Percentiles rank a stretch among this genome's conserved stretches.
Evolutionary conservation across 2,329 filamentous ascomycete genomes (phyloP).

Genomic region (Exserohilum turcica): DNA sequence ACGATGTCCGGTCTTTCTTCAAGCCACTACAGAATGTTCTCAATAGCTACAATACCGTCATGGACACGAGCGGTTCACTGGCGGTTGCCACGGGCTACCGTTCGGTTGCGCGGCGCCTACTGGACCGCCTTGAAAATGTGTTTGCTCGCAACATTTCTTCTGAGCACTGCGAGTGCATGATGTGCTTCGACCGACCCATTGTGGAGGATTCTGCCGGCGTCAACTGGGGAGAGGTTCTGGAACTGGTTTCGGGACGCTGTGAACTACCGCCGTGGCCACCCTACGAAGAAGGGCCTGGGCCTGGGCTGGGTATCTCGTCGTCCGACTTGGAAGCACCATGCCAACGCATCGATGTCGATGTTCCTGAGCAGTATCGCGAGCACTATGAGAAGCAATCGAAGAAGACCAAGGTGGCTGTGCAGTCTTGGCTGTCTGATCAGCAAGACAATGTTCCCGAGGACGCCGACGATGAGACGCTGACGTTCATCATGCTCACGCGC

Average conservation of each 20-base stretch:
- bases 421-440: conserved; percentile 85
- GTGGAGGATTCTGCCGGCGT: conserved; percentile 65
- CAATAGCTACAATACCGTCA: conserved; percentile 82
- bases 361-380: conserved; percentile 89
- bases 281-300: conserved; percentile 62
- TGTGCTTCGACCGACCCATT: conserved; percentile 66
- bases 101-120: conserved; percentile 85
- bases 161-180: conserved; percentile 82
- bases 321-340: conserved; percentile 61
- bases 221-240: conserved; percentile 94
- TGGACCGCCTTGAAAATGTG: conserved; percentile 90
- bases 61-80: conserved; percentile 82
- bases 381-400: conserved; percentile 91
- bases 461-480: conserved; percentile 90
- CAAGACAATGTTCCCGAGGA: conserved; percentile 81
- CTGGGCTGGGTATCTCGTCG: conserved; percentile 62
- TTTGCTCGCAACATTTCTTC: conserved; percentile 90
- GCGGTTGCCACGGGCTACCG: conserved; percentile 95
- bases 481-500: conserved; percentile 91
- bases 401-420: conserved; percentile 89
- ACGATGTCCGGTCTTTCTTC: conserved; percentile 75
- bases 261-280: conserved; percentile 89
- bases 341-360: conserved; percentile 88
- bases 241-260: conserved; percentile 85
- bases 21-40: conserved; percentile 81